Base-by-base conservation (phyloP, 805 yeast genomes). In the Ascoidea asiatica region DNA sequence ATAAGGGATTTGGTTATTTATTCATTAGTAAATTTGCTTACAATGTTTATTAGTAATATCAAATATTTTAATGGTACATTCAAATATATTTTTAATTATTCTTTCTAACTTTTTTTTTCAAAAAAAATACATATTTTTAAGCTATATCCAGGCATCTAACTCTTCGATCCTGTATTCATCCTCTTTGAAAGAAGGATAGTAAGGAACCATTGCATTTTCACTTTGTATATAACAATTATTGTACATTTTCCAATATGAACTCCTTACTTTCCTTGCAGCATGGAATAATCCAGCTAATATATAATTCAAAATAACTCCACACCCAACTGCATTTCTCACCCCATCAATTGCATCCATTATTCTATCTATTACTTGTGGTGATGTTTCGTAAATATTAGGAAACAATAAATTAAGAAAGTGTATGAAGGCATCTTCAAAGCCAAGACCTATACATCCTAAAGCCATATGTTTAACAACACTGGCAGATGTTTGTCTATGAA, bases 401-500 rank as follows among this genome's bases (percentile, higher is more conserved):
- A 88, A 63, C 19, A 92, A 60, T 43, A 89, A 66, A 57, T 92
- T 87, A 55, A 92, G 64, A 47, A 79, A 73, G 59, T 92, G 96
- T 8, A 86, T 58, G 64, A 92, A 87, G 0, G 87, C 84, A 51
- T 81, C 94, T 52, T 86, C 95, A 45, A 72, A 68, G 0, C 89
- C 88, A 3, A 67, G 56, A 0, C 96, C 96, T 21, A 72, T 64
- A 55, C 90, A 79, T 17, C 88, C 81, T 33, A 88, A 59, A 0
- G 96, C 87, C 58, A 92, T 67, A 52, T 87, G 94, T 56, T 76
- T 77, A 1, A 87, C 77, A 1, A 86, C 94, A 1, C 86, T 79
- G 0, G 97, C 86, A 0, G 96, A 97, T 0, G 96, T 90, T 60
- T 92, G 99, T 41, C 98, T 73, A 56, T 89, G 96, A 4, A 90